Evolutionary conservation across 2,329 filamentous ascomycete genomes (phyloP).

Genomic region (Fonsecaea nubica): DNA sequence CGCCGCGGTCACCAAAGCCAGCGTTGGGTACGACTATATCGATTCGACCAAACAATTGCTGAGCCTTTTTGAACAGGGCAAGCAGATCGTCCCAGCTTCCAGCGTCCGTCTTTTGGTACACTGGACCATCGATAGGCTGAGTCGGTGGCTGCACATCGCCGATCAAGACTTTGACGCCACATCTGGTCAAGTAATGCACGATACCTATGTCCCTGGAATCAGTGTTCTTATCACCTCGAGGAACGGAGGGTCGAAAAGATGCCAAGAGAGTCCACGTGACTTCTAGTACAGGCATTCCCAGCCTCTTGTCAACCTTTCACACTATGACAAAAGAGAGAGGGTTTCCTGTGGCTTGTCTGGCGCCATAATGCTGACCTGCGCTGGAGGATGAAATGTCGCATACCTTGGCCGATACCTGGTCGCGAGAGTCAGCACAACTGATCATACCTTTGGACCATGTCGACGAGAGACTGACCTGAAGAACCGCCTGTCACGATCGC

Average conservation of each 20-base stretch:
- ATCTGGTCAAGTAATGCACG: slow-evolving; percentile 2
- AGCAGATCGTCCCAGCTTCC: slow-evolving; percentile 3
- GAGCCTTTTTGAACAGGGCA: slow-evolving; percentile 5
- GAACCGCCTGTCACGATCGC: neutral
- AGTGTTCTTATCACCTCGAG: neutral
- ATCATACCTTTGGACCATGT: neutral
- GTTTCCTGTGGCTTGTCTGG: neutral
- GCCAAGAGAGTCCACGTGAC: neutral
- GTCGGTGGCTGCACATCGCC: slow-evolving; percentile 1
- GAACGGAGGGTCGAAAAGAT: neutral
- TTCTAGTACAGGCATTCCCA: too few relatives aligned
- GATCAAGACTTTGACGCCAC: slow-evolving; percentile 4
- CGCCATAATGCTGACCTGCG: neutral
- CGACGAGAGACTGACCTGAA: neutral
- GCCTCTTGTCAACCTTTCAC: too few relatives aligned
- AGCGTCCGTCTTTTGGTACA: slow-evolving; percentile 1
- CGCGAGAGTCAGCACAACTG: neutral
- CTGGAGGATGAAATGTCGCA: neutral
- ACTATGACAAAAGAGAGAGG: too few relatives aligned
- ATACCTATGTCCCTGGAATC: neutral
- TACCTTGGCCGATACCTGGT: slow-evolving; percentile 3
- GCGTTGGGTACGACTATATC: slow-evolving; percentile 3
- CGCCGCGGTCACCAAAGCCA: neutral
- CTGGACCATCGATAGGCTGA: neutral
- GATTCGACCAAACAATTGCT: neutral